These are phyloP conservation scores for Fusarium pseudocircinatum DNA, from an alignment of 2,329 filamentous ascomycete species.

Conservation along the genomic window DNA sequence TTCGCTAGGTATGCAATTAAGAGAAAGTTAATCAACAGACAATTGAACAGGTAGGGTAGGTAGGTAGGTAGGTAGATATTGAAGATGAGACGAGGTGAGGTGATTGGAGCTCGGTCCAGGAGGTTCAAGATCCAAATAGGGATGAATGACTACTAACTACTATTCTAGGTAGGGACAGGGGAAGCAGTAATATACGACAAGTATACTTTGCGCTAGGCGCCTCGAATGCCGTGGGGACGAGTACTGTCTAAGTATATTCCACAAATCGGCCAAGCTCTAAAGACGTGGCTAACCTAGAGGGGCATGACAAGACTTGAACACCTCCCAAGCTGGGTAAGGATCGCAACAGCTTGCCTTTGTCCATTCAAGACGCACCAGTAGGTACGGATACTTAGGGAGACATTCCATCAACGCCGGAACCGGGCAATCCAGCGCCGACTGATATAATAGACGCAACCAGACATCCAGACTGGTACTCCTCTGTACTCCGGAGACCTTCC, in stretches of 20 bases:
- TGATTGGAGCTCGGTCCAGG: conserved; percentile 26
- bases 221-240: rapidly evolving
- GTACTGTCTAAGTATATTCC: not conserved
- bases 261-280: not conserved
- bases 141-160: not conserved
- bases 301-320: not conserved
- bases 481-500: not conserved
- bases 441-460: not conserved
- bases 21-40: not conserved
- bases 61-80: not conserved
- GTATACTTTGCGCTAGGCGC: not conserved
- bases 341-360: not conserved
- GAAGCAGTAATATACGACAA: not conserved
- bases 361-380: not conserved
- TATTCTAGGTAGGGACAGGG: not conserved
- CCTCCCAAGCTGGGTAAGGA: not conserved
- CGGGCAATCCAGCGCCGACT: not conserved
- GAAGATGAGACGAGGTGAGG: conserved; percentile 24
- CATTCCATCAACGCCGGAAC: conserved; percentile 12
- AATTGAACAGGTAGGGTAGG: not conserved
- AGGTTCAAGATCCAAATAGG: conserved; percentile 27
- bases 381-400: not conserved
- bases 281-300: not conserved
- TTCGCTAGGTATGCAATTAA: not conserved
- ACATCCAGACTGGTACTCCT: not conserved